These are phyloP conservation scores for Flueggea neowawraea DNA, from an alignment of 441 rosid genomes.

Conservation along the genomic window DNA sequence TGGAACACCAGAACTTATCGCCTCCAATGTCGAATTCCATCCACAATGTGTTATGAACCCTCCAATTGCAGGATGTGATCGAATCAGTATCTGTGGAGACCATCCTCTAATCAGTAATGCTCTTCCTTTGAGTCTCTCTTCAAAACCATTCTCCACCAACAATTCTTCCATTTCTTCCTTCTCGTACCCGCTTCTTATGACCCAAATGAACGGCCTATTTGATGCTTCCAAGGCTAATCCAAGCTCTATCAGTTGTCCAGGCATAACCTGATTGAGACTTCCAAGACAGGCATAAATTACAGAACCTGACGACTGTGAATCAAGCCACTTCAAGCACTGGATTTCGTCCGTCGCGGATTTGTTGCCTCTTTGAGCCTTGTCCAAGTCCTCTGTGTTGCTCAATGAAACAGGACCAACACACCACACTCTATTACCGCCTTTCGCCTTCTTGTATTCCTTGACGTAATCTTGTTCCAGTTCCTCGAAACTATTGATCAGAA, in stretches of 20 bases:
- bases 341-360: conserved; percentile 4
- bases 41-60: conserved; percentile 60
- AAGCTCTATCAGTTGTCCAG: conserved; percentile 18
- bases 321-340: conserved; percentile 21
- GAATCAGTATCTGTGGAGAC: conserved; percentile 50
- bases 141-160: conserved; percentile 24
- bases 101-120: conserved; percentile 44
- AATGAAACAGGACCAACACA: conserved; percentile 23
- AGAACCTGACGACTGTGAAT: conserved; percentile 5
- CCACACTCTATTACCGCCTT: conserved; percentile 21
- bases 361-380: conserved; percentile 20
- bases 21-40: conserved; percentile 52
- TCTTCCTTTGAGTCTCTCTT: conserved; percentile 31
- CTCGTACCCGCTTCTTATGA: conserved; percentile 8
- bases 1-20: conserved; percentile 30
- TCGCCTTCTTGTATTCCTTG: conserved; percentile 6
- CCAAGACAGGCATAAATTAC: conserved; percentile 25
- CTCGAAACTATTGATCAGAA: conserved; percentile 20
- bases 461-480: conserved; percentile 22
- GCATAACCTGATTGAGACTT: conserved; percentile 2
- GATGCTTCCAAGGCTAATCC: conserved; percentile 21
- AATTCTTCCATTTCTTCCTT: conserved; percentile 26
- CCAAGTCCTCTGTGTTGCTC: conserved; percentile 10
- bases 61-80: conserved; percentile 41
- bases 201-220: conserved; percentile 23